These are phyloP conservation scores for Verticillium dahliae DNA, from an alignment of 2,329 filamentous ascomycete species.

Conservation along the genomic window DNA sequence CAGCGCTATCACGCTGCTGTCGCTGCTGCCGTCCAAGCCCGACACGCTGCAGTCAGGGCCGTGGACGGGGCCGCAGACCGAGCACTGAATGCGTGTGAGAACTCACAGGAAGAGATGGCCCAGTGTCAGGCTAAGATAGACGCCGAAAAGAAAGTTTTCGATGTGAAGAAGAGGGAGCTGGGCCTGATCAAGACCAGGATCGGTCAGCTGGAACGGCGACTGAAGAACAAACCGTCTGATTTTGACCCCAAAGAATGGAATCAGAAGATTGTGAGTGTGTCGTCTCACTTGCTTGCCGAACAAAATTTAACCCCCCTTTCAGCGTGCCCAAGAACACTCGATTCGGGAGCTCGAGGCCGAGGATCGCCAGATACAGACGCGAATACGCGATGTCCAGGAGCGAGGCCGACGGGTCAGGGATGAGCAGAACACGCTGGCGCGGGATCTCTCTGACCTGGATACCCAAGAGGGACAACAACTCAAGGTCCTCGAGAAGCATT, in stretches of 20 bases:
- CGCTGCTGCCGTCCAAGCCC: conserved; percentile 45
- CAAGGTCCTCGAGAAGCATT: conserved; percentile 53
- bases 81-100: conserved; percentile 32
- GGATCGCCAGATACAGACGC: conserved; percentile 25
- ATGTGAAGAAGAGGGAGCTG: conserved; percentile 44
- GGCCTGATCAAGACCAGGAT: conserved; percentile 49
- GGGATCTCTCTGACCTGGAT: conserved; percentile 53
- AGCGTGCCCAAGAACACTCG: conserved; percentile 57
- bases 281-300: neutral
- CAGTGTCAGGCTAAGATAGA: conserved; percentile 35
- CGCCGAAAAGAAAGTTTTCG: conserved; percentile 42
- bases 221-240: conserved; percentile 54
- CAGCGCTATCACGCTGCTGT: conserved; percentile 57
- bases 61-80: conserved; percentile 46
- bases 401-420: conserved; percentile 33
- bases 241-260: conserved; percentile 70
- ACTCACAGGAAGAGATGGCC: conserved; percentile 11
- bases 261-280: conserved; percentile 56
- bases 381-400: conserved; percentile 33
- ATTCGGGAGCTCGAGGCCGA: conserved; percentile 44
- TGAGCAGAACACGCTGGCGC: conserved; percentile 30
- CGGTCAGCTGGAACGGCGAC: conserved; percentile 53
- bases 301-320: conserved; percentile 17
- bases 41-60: conserved; percentile 45
- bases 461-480: conserved; percentile 72